Evolutionary conservation across 805 yeast species (phyloP), one percentile per base, ranked within the genome.

Genomic region (Teunomyces funiuensis): DNA sequence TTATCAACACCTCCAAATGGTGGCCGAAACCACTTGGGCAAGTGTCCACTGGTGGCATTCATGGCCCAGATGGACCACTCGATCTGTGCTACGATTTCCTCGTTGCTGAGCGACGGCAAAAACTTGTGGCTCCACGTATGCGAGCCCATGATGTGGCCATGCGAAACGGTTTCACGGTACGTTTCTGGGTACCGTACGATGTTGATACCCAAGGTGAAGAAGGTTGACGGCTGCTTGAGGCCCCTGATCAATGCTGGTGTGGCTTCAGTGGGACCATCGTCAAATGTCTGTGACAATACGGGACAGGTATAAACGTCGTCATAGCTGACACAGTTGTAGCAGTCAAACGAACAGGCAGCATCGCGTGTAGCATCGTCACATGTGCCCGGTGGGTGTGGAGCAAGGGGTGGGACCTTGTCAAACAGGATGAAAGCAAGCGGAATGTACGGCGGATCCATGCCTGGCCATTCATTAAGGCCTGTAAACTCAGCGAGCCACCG

Each of bases 61-160:
- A 90, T 87, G 4, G 97, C 97, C 97, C 97, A 91, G 23, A 88
- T 80, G 1, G 95, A 82, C 99, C 99, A 91, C 61, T 90, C 83
- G 28, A 91, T 65, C 59, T 91, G 96, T 0, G 97, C 96, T 42
- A 85, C 80, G 14, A 91, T 80, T 46, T 87, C 78, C 62, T 88
- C 91, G 57, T 89, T 89, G 17, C 80, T 62, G 42, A 90, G 69
- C 1, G 81, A 63, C 2, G 97, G 97, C 45, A 91, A 73, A 53
- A 83, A 87, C 43, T 82, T 80, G 66, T 91, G 98, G 1, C 89
- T 80, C 97, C 97, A 91, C 0, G 97, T 88, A 60, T 91, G 99
- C 0, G 88, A 76, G 1, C 86, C 97, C 57, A 89, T 63, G 22
- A 89, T 65, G 61, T 91, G 97, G 10, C 96, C 96, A 22, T 64